These are phyloP conservation scores for Lentinula lateritia DNA, from an alignment of 768 basidiomycete genomes.

Conservation along the genomic window DNA sequence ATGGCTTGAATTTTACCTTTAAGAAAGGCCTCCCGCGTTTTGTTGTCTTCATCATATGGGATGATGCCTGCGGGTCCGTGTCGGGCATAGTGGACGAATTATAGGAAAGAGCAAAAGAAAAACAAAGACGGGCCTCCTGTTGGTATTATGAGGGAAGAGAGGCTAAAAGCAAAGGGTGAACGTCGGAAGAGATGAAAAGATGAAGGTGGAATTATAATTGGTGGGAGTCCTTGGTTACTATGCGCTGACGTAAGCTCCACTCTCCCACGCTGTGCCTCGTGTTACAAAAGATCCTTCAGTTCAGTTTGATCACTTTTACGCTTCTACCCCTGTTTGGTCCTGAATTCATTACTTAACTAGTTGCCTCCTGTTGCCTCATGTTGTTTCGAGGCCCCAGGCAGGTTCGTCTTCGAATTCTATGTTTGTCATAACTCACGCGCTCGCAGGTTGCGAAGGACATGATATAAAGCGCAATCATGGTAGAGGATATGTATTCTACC, in stretches of 20 bases:
- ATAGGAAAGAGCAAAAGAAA: conserved; percentile 11
- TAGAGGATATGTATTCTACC: no score
- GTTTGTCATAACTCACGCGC: no score
- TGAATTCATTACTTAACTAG: background rate
- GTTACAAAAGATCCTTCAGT: background rate
- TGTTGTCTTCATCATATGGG: conserved; percentile 99
- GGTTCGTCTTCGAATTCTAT: no score
- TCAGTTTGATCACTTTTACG: background rate
- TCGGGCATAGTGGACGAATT: conserved; percentile 32
- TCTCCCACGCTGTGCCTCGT: background rate
- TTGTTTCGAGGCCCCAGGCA: background rate
- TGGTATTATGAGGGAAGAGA: conserved; percentile 14
- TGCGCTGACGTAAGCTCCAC: background rate
- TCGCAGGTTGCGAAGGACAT: no score
- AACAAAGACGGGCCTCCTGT: conserved; percentile 9
- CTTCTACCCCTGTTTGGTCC: background rate
- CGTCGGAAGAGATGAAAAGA: conserved; percentile 27
- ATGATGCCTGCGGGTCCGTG: conserved; percentile 51
- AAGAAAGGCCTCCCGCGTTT: conserved; percentile 91
- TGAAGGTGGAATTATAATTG: conserved; percentile 26
- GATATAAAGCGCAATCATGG: no score
- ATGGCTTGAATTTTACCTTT: conserved; percentile 51
- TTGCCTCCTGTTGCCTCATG: background rate
- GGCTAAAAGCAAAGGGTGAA: conserved; percentile 16
- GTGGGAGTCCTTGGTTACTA: background rate